Conservation (phyloP, 2,329 filamentous ascomycete genomes). For the Colletotrichum eleusines region DNA sequence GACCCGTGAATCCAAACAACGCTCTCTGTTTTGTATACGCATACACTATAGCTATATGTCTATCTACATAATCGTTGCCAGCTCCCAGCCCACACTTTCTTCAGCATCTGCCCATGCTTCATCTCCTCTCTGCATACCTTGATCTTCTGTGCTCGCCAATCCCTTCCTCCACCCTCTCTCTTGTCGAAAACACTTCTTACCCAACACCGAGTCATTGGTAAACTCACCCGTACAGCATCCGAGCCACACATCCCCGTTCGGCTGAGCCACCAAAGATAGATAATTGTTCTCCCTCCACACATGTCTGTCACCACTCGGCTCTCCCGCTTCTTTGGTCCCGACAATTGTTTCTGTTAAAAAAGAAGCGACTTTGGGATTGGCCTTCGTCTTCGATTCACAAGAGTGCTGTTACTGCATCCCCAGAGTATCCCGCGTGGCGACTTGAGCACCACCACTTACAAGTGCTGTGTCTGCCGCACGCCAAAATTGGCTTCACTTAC, state of each 20-base stretch:
- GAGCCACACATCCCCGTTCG: background rate
- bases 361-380: background rate
- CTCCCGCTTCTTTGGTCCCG: background rate
- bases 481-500: background rate
- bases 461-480: background rate
- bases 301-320: background rate
- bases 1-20: slow-evolving; percentile 15
- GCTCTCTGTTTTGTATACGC: background rate
- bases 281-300: too few relatives aligned
- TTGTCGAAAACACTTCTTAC: background rate
- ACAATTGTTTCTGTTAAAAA: too few relatives aligned
- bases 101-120: background rate
- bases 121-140: slow-evolving; percentile 6
- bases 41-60: background rate
- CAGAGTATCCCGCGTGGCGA: background rate
- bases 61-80: background rate
- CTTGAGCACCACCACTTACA: background rate
- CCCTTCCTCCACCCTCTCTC: background rate
- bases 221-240: background rate
- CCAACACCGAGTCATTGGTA: slow-evolving; percentile 28
- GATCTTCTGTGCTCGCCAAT: slow-evolving; percentile 5
- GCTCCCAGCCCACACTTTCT: background rate
- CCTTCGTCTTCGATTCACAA: background rate
- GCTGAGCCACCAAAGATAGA: background rate
- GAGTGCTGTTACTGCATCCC: background rate